Percentiles rank a stretch among this genome's conserved stretches.
Evolutionary conservation across 768 basidiomycete genomes (phyloP).

Genomic region (Calocybe gangraenosa): DNA sequence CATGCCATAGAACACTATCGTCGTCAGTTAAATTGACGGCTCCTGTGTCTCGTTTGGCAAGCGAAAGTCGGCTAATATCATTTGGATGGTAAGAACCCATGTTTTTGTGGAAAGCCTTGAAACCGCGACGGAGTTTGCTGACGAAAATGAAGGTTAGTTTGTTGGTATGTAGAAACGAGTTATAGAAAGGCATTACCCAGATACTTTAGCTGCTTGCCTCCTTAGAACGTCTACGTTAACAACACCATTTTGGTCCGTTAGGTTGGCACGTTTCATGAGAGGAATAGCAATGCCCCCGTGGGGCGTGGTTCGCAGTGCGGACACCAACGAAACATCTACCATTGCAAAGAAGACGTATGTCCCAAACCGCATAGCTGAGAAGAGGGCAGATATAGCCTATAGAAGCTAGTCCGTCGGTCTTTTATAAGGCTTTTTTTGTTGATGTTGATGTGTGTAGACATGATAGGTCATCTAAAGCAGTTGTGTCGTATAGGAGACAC

Average conservation of each 20-base stretch:
- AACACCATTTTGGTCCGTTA: slow-evolving; percentile 21
- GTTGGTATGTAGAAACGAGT: neutral
- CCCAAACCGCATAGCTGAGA: slow-evolving; percentile 6
- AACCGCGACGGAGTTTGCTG: slow-evolving; percentile 41
- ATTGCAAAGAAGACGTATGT: slow-evolving; percentile 6
- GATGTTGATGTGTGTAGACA: neutral
- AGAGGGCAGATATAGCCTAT: neutral
- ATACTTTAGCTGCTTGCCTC: slow-evolving; percentile 18
- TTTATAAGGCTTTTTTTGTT: slow-evolving; percentile 1
- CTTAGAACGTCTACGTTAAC: slow-evolving; percentile 20
- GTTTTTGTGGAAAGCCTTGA: slow-evolving; percentile 40
- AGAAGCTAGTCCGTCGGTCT: neutral
- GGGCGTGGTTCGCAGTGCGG: slow-evolving; percentile 10
- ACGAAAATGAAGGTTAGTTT: neutral
- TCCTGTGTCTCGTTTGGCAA: slow-evolving; percentile 24
- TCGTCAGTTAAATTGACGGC: slow-evolving; percentile 31
- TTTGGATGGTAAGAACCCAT: slow-evolving; percentile 36
- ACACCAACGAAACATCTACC: slow-evolving; percentile 7
- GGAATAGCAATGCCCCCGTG: slow-evolving; percentile 19
- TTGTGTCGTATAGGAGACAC: neutral
- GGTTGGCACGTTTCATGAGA: slow-evolving; percentile 22
- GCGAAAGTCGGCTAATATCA: slow-evolving; percentile 10
- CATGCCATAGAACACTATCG: slow-evolving; percentile 39
- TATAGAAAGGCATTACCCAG: slow-evolving; percentile 14
- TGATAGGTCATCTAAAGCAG: neutral